Evolutionary conservation across 306 rosid species (phyloP).

Genomic region (Pyrus communis): DNA sequence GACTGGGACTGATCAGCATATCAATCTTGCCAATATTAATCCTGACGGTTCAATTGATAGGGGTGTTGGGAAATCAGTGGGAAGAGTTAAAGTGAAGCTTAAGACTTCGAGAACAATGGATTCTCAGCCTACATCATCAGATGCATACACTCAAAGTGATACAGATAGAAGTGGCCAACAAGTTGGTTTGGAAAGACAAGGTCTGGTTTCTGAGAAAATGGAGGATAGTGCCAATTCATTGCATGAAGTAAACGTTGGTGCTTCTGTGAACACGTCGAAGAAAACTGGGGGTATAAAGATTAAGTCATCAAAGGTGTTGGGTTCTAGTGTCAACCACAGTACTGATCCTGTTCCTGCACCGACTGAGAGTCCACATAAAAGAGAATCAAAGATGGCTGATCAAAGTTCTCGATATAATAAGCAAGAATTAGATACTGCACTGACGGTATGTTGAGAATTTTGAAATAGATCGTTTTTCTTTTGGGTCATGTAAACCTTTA

Average conservation of each 20-base stretch:
- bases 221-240: constrained; percentile 82
- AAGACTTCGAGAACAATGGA: constrained; percentile 54
- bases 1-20: constrained; percentile 63
- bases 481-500: neutral
- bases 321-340: constrained; percentile 37
- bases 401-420: constrained; percentile 41
- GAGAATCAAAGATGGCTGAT: constrained; percentile 34
- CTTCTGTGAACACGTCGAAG: constrained; percentile 33
- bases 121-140: constrained; percentile 61
- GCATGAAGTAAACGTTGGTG: constrained; percentile 20
- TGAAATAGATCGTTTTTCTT: neutral
- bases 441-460: constrained; percentile 41
- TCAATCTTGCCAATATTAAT: constrained; percentile 53
- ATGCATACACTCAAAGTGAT: constrained; percentile 71
- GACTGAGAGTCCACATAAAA: constrained; percentile 24
- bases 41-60: constrained; percentile 55
- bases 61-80: constrained; percentile 45
- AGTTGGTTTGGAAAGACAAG: constrained; percentile 50
- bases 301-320: constrained; percentile 62
- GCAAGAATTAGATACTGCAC: constrained; percentile 66
- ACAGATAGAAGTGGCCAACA: constrained; percentile 82
- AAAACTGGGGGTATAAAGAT: constrained; percentile 67
- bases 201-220: constrained; percentile 37
- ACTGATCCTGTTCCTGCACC: constrained; percentile 18
- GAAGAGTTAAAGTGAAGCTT: constrained; percentile 87